Evolutionary conservation across 495 filamentous ascomycete species (phyloP).

Genomic region (Talaromyces liani): DNA sequence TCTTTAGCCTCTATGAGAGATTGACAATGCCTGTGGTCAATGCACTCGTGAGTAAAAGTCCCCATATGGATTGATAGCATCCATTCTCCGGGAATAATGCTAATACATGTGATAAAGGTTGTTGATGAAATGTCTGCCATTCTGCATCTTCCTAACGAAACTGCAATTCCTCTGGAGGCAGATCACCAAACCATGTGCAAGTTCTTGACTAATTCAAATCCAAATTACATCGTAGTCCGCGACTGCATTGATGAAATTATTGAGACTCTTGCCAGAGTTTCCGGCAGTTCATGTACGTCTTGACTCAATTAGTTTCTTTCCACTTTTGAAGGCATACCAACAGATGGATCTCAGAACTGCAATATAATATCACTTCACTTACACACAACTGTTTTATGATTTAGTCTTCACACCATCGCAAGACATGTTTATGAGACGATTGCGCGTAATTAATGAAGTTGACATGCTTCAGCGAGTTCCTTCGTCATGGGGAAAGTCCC

Average conservation of each 20-base stretch:
- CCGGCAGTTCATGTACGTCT: not conserved
- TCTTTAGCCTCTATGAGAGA: too few relatives aligned
- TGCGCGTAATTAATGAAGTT: not conserved
- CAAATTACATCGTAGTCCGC: not conserved
- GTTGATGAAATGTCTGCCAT: conserved; percentile 8
- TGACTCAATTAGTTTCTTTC: not conserved
- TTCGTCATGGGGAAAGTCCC: not conserved
- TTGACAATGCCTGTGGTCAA: too few relatives aligned
- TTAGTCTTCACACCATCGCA: not conserved
- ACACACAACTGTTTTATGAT: not conserved
- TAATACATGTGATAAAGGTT: too few relatives aligned
- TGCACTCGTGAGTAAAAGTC: too few relatives aligned
- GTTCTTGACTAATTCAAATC: conserved; percentile 6
- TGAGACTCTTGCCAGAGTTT: not conserved
- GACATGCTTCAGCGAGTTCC: not conserved
- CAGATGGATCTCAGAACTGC: not conserved
- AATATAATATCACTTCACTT: not conserved
- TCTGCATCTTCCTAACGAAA: conserved; percentile 14
- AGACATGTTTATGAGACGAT: not conserved
- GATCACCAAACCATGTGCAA: conserved; percentile 17
- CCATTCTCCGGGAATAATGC: too few relatives aligned
- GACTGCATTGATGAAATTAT: conserved; percentile 1
- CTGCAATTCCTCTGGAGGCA: conserved; percentile 10
- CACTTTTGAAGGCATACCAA: not conserved
- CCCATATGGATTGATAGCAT: too few relatives aligned